Percentiles rank a stretch among this genome's conserved stretches.
phyloP scores from a whole-genome alignment of 2,329 filamentous ascomycete genomes.

The Ophiostoma fasciatum region DNA sequence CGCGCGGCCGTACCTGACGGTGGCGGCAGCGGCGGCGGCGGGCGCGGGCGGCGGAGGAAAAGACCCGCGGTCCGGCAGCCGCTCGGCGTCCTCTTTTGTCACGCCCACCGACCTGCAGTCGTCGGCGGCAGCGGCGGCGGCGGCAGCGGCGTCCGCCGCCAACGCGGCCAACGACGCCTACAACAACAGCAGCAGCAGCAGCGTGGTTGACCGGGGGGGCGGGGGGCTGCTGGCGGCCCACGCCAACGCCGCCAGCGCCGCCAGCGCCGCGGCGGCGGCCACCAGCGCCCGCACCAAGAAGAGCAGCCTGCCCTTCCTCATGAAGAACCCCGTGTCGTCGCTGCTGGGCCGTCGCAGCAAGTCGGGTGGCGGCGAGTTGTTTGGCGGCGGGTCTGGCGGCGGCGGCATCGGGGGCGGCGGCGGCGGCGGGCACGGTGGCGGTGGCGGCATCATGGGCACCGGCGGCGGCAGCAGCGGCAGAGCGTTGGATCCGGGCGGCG shows the following conservation, averaged over 20 bases:
- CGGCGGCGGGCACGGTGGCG: too few species aligned
- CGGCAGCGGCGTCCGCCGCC: conserved; percentile 26
- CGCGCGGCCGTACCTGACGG: conserved; percentile 15
- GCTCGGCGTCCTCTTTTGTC: conserved; percentile 28
- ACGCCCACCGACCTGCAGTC: conserved; percentile 34
- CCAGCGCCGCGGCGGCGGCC: conserved; percentile 21
- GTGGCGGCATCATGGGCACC: too few species aligned
- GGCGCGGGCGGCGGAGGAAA: not conserved
- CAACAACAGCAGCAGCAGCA: conserved; percentile 22
- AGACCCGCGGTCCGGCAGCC: conserved; percentile 12
- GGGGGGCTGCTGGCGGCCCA: too few species aligned
- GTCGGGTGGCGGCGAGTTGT: too few species aligned
- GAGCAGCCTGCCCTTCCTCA: conserved; percentile 37
- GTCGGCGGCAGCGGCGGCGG: conserved; percentile 21
- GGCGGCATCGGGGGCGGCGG: too few species aligned
- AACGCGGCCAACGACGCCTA: conserved; percentile 25
- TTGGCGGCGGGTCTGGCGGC: too few species aligned
- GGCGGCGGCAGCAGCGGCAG: too few species aligned
- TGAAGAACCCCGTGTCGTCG: conserved; percentile 43
- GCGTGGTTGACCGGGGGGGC: too few species aligned
- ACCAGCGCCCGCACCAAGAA: conserved; percentile 36
- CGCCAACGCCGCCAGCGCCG: too few species aligned
- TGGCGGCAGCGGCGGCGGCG: not conserved
- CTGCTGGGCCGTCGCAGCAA: conserved; percentile 43
- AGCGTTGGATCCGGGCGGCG: conserved; percentile 30